These are phyloP conservation scores for Isoetes taiwanensis DNA, from an alignment of 75 land plant genomes.

Conservation along the genomic window DNA sequence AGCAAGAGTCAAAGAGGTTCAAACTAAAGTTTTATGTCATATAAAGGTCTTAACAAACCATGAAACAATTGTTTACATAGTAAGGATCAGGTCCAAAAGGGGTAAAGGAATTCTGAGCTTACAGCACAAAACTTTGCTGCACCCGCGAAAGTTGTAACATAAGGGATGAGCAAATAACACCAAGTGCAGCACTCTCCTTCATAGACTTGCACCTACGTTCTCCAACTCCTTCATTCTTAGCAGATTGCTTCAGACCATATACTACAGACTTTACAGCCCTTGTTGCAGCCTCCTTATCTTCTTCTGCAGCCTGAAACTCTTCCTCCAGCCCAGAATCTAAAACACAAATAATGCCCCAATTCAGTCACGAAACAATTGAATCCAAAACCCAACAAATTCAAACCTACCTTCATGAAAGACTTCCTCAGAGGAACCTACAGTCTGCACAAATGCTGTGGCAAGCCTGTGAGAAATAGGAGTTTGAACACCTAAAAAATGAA, in stretches of 20 bases:
- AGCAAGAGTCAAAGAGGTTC: not conserved
- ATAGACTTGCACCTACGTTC: constrained; percentile 30
- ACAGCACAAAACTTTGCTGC: constrained; percentile 98
- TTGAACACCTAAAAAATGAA: constrained; percentile 78
- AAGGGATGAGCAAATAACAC: constrained; percentile 47
- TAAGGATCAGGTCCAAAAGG: too few relatives aligned
- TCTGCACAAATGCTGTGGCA: not conserved
- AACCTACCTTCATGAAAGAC: too few relatives aligned
- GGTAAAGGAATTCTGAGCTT: too few relatives aligned
- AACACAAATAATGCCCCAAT: too few relatives aligned
- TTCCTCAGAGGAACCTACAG: too few relatives aligned
- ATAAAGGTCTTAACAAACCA: not conserved
- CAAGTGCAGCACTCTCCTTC: constrained; percentile 11
- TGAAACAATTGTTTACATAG: too few relatives aligned
- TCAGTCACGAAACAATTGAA: too few relatives aligned
- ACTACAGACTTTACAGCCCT: constrained; percentile 32
- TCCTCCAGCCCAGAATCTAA: constrained; percentile 35
- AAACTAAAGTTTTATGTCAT: too few relatives aligned
- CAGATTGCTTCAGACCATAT: constrained; percentile 38
- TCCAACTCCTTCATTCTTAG: constrained; percentile 43
- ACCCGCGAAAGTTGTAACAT: constrained; percentile 66
- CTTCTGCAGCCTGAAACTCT: constrained; percentile 34
- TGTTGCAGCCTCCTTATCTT: constrained; percentile 46
- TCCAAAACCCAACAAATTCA: too few relatives aligned
- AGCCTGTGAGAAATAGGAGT: constrained; percentile 32